Base-by-base conservation (phyloP, 164 flowering plant genomes). In the Stephania yunnanensis region DNA sequence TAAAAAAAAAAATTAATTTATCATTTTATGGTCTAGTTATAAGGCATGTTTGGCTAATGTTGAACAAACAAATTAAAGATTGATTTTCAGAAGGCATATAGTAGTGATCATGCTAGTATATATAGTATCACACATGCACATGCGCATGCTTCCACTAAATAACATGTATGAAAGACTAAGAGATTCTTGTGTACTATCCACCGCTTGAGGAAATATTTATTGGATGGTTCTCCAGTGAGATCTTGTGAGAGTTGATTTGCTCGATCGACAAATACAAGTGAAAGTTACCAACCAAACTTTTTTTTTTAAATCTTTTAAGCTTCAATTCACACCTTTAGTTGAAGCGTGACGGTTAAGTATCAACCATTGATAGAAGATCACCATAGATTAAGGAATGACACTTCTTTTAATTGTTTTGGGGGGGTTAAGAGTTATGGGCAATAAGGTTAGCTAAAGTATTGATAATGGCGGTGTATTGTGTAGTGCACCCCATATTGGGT, bases 261-360 rank as follows among this genome's bases (percentile, higher is more conserved):
- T 70, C 46, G 31, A 42, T 50, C 73, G 73, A 71, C 73, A 71
- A 71, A 48, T 20, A 20, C 63, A 71, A 71, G 73, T 48, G 73
- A 50, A 48, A 46, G 73, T 50, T 42, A 48, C 58, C 42, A 48
- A 29, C 12, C 15, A 22, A 22, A 10, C 19, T 20, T 58, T 58
- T 17, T n/a, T n/a, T 58, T 58, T 48, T 71, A 25, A 70, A 71
- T 22, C 42, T 46, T 6, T 25, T 71, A 2, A 48, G 11, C 19
- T 20, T 50, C 1, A 58, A 20, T 58, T 58, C 20, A 1, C n/a
- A 58, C 20, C 8, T 10, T 58, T 58, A 19, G 7, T 20, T 17
- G 5, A 4, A 58, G 7, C n/a, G 20, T 10, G 11, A 10, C 58
- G 11, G 58, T 1, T 52, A 15, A 52, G 58, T 52, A 52, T 10